Conservation (phyloP, 2,329 filamentous ascomycete genomes). For the Daldinia sp. region DNA sequence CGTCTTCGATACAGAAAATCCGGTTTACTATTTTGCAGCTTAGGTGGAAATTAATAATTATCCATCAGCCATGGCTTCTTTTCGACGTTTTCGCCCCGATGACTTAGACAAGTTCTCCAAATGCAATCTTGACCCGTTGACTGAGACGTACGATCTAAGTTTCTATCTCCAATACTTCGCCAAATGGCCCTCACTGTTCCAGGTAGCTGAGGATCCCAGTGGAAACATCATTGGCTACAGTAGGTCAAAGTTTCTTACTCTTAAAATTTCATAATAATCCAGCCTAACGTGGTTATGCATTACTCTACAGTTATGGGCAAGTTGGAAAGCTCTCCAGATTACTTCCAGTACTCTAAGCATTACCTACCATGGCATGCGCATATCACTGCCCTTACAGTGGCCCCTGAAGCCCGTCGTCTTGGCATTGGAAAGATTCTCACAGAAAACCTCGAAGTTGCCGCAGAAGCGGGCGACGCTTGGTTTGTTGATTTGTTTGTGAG, state of each 20-base stretch:
- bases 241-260: slow-evolving; percentile 59
- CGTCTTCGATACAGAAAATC: slow-evolving; percentile 9
- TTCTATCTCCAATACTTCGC: slow-evolving; percentile 98
- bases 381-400: slow-evolving; percentile 94
- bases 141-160: slow-evolving; percentile 95
- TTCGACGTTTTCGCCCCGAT: slow-evolving; percentile 84
- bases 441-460: slow-evolving; percentile 82
- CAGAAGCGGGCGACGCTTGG: slow-evolving; percentile 86
- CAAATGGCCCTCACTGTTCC: slow-evolving; percentile 95
- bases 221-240: slow-evolving; percentile 97
- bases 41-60: not conserved
- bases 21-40: not conserved
- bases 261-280: slow-evolving; percentile 1
- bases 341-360: slow-evolving; percentile 80
- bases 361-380: slow-evolving; percentile 99
- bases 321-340: slow-evolving; percentile 85
- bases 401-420: slow-evolving; percentile 84
- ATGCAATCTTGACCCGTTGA: slow-evolving; percentile 94
- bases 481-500: slow-evolving; percentile 97
- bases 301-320: slow-evolving; percentile 88
- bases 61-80: slow-evolving; percentile 74
- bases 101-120: slow-evolving; percentile 92
- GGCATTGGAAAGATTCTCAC: slow-evolving; percentile 89
- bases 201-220: slow-evolving; percentile 85
- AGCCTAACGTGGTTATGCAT: slow-evolving; percentile 46